Percentiles rank a stretch among this genome's conserved stretches.
Evolutionary conservation across 495 filamentous ascomycete genomes (phyloP).

Genomic region (Lepidopterella palustris): DNA sequence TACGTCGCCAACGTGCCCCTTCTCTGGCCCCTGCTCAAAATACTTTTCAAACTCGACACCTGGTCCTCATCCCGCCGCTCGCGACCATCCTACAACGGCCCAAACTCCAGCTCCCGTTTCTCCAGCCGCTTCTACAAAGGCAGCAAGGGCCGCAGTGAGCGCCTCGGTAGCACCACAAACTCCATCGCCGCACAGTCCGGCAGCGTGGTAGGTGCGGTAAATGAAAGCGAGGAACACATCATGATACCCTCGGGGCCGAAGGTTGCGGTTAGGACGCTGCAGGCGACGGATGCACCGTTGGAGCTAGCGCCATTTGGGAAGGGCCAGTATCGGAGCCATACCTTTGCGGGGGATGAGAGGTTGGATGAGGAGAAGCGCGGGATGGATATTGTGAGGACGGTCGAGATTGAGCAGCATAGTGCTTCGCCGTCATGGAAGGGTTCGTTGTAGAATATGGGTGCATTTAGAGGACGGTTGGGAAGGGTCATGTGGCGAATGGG

Average conservation of each 20-base stretch:
- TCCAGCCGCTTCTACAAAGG: background rate
- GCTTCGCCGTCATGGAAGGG: background rate
- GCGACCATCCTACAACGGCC: background rate
- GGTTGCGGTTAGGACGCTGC: background rate
- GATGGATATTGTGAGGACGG: background rate
- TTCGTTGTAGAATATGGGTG: background rate
- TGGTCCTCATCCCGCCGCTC: background rate
- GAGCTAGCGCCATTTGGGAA: background rate
- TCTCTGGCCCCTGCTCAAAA: constrained; percentile 50
- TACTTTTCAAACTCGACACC: background rate
- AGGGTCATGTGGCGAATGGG: no score
- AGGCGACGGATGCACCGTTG: background rate
- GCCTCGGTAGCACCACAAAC: no score
- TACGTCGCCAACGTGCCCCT: constrained; percentile 60
- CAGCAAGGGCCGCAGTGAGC: background rate
- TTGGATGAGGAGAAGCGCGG: background rate
- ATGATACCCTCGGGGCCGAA: background rate
- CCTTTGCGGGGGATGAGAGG: background rate
- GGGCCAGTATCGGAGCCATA: background rate
- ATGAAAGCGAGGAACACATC: background rate
- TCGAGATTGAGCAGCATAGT: background rate
- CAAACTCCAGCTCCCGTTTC: background rate
- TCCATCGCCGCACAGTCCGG: no score
- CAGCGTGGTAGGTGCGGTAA: no score
- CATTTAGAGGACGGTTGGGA: background rate